Percentiles rank a stretch among this genome's conserved stretches.
Evolutionary conservation across 2,329 filamentous ascomycete genomes (phyloP).

Genomic region (Epichloe coenophiala): DNA sequence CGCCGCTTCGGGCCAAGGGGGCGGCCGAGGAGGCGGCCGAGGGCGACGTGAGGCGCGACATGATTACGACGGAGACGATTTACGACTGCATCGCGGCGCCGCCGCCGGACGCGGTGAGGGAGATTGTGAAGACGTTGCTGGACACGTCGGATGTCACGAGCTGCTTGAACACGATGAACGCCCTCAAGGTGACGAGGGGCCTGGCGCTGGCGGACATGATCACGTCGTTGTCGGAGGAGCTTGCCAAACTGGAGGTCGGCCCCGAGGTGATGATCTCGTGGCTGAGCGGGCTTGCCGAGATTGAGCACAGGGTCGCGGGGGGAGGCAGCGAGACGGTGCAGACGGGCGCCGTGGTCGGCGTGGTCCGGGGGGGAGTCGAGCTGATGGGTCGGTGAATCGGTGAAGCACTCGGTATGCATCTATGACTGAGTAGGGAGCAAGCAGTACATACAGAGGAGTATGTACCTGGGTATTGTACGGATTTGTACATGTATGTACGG

Average conservation of each 20-base stretch:
- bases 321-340: conserved; percentile 69
- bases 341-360: conserved; percentile 83
- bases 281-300: conserved; percentile 81
- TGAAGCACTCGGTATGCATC: too few relatives aligned
- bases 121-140: conserved; percentile 73
- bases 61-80: conserved; percentile 79
- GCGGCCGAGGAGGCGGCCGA: conserved; percentile 46
- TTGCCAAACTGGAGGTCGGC: conserved; percentile 71
- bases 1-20: conserved; percentile 49
- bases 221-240: conserved; percentile 69
- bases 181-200: conserved; percentile 73
- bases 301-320: conserved; percentile 80
- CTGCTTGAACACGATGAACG: conserved; percentile 77
- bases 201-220: conserved; percentile 89
- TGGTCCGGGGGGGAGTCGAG: conserved; percentile 74
- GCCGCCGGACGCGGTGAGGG: conserved; percentile 73
- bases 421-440: too few relatives aligned
- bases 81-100: conserved; percentile 97
- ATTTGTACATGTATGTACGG: too few relatives aligned
- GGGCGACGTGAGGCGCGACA: conserved; percentile 58
- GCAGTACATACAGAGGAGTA: too few relatives aligned
- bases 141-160: conserved; percentile 78
- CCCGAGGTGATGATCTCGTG: conserved; percentile 80
- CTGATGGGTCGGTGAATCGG: conserved; percentile 29
- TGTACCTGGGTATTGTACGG: too few relatives aligned